Evolutionary conservation across 805 yeast genomes (phyloP).

Genomic region (Teunomyces aglyptinius): DNA sequence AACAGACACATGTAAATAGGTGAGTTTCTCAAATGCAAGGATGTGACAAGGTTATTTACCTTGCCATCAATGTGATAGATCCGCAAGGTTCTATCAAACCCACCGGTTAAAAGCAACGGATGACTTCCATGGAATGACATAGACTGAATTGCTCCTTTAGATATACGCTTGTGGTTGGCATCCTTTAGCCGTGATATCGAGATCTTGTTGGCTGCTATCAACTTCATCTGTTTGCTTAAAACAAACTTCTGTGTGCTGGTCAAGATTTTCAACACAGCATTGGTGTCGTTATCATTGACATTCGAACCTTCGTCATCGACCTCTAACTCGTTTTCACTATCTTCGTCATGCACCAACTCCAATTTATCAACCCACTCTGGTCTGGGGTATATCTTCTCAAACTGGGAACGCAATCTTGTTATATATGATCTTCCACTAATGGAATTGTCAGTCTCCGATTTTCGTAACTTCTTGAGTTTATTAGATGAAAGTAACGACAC

Average conservation of each 20-base stretch:
- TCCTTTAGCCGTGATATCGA: conserved; percentile 84
- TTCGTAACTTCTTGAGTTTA: conserved; percentile 69
- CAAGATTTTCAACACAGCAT: conserved; percentile 32
- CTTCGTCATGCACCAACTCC: conserved; percentile 34
- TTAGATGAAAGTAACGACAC: conserved; percentile 61
- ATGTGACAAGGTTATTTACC: conserved; percentile 73
- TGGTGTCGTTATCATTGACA: conserved; percentile 22
- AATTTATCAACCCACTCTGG: conserved; percentile 72
- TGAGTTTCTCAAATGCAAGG: conserved; percentile 72
- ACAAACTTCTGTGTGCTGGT: conserved; percentile 36
- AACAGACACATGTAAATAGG: conserved; percentile 80
- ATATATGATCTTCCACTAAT: conserved; percentile 63
- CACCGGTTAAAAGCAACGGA: conserved; percentile 85
- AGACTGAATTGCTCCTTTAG: conserved; percentile 82
- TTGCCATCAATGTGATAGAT: conserved; percentile 91
- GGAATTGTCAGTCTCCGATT: conserved; percentile 48
- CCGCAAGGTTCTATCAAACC: conserved; percentile 85
- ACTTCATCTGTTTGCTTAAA: conserved; percentile 44
- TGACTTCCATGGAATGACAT: conserved; percentile 80
- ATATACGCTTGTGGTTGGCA: conserved; percentile 68
- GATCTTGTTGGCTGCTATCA: conserved; percentile 67
- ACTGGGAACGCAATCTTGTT: conserved; percentile 67
- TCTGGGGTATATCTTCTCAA: conserved; percentile 69
- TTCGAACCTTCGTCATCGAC: conserved; percentile 17
- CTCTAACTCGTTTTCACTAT: conserved; percentile 21